Evolutionary conservation across 2,329 filamentous ascomycete species (phyloP), one percentile per base, ranked within the genome.

Genomic region (Hirsutella thompsonii): DNA sequence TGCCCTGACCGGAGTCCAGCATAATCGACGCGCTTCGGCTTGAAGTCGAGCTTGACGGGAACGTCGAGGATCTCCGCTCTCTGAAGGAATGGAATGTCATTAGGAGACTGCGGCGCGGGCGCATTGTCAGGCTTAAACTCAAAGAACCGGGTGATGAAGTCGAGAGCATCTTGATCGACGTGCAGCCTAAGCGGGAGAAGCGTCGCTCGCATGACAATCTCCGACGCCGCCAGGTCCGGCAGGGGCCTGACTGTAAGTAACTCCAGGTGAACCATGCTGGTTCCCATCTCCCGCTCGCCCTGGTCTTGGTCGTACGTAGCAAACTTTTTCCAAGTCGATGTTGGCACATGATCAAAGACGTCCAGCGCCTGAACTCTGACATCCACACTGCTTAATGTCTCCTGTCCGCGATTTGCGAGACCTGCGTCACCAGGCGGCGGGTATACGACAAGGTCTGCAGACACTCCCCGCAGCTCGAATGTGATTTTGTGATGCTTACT

Each of bases 281-380:
- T 83, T 16, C 81, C 83, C 60, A 85, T 82, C 61, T 96, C 87
- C 38, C 89, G 77, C 53, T 86, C 80, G n/a, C 84, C 85, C 10
- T 81, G 81, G 55, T 93, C 87, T 44, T 84, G 79, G 65, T 94
- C 84, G 52, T 94, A 95, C 0, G 90, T 96, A 13, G 87, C 81
- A 62, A 98, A 98, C 58, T 95, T 98, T 60, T 85, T 93, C 93
- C 93, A 98, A 0, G 90, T 95, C 3, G 92, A 98, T 0, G 87
- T 90, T 2, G 88, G 87, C 2, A 98, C 75, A 55, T 95, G 87
- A 58, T 98, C 92, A 46, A 92, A 94, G 14, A 98, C 80, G 50
- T 94, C 89, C 11, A 98, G 68, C 43, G 92, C 82, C 32, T 77
- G 74, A 10, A 98, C 70, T 8, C 87, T 79, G 28, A 96, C 67